phyloP scores from a whole-genome alignment of 2,329 filamentous ascomycete species.

The Ceratocystis cubensis region DNA sequence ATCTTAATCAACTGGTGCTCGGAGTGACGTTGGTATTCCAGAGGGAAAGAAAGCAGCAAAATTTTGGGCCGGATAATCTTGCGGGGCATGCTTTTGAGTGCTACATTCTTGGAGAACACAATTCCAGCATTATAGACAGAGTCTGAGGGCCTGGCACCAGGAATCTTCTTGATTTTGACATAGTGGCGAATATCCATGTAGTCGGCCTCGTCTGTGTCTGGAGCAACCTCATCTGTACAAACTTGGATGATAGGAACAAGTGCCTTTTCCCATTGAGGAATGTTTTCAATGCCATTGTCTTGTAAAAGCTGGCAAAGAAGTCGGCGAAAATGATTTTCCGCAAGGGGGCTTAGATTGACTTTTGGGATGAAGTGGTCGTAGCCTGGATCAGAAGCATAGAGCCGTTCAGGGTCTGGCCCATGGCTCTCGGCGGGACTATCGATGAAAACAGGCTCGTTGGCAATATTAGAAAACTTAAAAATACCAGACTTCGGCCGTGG shows the following conservation, averaged over 20 bases:
- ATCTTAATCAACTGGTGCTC: constrained; percentile 92
- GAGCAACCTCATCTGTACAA: constrained; percentile 88
- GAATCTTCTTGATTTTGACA: constrained; percentile 93
- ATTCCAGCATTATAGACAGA: constrained; percentile 95
- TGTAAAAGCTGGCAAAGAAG: constrained; percentile 71
- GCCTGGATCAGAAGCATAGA: constrained; percentile 31
- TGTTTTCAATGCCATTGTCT: constrained; percentile 61
- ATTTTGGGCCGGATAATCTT: constrained; percentile 75
- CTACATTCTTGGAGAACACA: constrained; percentile 94
- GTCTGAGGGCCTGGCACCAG: constrained; percentile 77
- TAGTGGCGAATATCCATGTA: constrained; percentile 97
- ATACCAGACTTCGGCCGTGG: constrained; percentile 50
- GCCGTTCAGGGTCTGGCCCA: constrained; percentile 12
- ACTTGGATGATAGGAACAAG: constrained; percentile 79
- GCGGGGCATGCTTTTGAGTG: constrained; percentile 89
- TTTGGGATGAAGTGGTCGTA: constrained; percentile 49
- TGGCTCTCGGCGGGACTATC: constrained; percentile 16
- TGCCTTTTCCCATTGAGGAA: constrained; percentile 74
- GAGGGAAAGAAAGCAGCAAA: constrained; percentile 83
- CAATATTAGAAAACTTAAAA: constrained; percentile 43
- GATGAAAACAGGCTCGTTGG: constrained; percentile 34
- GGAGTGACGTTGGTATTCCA: constrained; percentile 83
- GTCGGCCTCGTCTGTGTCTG: constrained; percentile 78
- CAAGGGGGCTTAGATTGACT: constrained; percentile 77
- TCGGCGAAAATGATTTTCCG: constrained; percentile 74